Evolutionary conservation across 257 asterid species (phyloP).

Genomic region (Echites panduratus): DNA sequence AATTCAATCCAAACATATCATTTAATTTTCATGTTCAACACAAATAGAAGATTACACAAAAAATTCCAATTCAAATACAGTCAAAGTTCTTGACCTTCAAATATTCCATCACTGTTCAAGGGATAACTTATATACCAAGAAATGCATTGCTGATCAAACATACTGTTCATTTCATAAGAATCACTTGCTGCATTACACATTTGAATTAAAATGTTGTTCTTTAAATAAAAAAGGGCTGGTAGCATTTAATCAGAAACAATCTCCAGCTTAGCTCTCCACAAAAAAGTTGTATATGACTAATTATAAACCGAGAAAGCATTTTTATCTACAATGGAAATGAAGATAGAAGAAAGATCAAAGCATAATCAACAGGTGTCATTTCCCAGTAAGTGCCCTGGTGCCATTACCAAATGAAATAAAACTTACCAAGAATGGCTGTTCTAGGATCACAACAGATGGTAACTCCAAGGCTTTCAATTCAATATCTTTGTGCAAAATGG

Average conservation of each 20-base stretch:
- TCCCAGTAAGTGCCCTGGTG: not conserved
- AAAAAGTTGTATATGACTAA: not conserved
- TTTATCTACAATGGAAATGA: not conserved
- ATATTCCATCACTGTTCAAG: too few species aligned
- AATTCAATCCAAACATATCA: too few species aligned
- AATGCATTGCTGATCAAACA: not conserved
- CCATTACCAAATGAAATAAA: slow-evolving; percentile 3
- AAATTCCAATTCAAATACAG: too few species aligned
- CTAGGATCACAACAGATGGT: slow-evolving; percentile 66
- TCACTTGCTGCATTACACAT: not conserved
- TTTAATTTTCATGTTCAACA: too few species aligned
- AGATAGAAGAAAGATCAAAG: slow-evolving; percentile 2
- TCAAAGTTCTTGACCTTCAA: too few species aligned
- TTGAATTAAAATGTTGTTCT: not conserved
- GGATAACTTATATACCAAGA: not conserved
- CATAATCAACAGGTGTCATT: not conserved
- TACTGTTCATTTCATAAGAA: not conserved
- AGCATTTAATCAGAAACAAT: too few species aligned
- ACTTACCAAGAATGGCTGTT: slow-evolving; percentile 79
- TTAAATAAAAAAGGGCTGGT: too few species aligned
- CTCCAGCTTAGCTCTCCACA: too few species aligned
- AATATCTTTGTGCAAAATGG: slow-evolving; percentile 68
- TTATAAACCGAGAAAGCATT: not conserved
- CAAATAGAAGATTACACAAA: too few species aligned
- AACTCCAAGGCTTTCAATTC: slow-evolving; percentile 72